These are phyloP conservation scores for Escovopsis sp. DNA, from an alignment of 2,329 filamentous ascomycete genomes.

Conservation along the genomic window DNA sequence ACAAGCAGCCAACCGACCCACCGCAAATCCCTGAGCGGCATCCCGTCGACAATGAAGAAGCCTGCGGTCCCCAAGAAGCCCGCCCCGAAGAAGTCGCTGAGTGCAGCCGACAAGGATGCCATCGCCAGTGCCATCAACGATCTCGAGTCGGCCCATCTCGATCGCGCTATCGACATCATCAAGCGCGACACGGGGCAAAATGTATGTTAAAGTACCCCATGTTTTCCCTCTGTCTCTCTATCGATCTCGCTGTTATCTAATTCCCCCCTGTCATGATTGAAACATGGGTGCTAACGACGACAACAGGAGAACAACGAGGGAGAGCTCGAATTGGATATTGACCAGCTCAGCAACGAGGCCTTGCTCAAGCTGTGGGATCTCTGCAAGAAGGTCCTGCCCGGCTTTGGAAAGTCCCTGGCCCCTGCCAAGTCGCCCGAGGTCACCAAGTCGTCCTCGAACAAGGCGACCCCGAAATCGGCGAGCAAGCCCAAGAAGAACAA, in stretches of 20 bases:
- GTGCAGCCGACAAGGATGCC: conserved; percentile 75
- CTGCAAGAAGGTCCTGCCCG: conserved; percentile 27
- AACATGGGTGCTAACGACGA: neutral
- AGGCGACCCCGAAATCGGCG: conserved; percentile 16
- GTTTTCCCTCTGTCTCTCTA: neutral
- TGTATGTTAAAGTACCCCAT: conserved; percentile 30
- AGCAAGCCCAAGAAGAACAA: conserved; percentile 57
- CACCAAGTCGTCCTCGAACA: conserved; percentile 13
- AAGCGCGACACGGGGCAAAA: conserved; percentile 67
- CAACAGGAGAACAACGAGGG: conserved; percentile 42
- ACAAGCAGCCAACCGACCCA: conserved; percentile 16
- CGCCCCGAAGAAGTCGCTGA: conserved; percentile 36
- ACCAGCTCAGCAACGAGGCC: conserved; percentile 40
- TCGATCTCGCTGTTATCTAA: neutral
- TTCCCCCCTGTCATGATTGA: neutral
- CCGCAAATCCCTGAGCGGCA: conserved; percentile 28
- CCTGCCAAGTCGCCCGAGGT: conserved; percentile 17
- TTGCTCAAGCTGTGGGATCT: conserved; percentile 36
- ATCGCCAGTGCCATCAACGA: conserved; percentile 77
- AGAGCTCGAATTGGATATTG: conserved; percentile 46
- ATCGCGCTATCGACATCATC: conserved; percentile 76
- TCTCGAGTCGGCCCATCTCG: conserved; percentile 63
- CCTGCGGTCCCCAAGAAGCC: conserved; percentile 29
- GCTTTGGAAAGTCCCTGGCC: conserved; percentile 22
- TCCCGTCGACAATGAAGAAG: conserved; percentile 20